Evolutionary conservation across 164 flowering plant species (phyloP), one percentile per base, ranked within the genome.

Genomic region (Annona cherimola): DNA sequence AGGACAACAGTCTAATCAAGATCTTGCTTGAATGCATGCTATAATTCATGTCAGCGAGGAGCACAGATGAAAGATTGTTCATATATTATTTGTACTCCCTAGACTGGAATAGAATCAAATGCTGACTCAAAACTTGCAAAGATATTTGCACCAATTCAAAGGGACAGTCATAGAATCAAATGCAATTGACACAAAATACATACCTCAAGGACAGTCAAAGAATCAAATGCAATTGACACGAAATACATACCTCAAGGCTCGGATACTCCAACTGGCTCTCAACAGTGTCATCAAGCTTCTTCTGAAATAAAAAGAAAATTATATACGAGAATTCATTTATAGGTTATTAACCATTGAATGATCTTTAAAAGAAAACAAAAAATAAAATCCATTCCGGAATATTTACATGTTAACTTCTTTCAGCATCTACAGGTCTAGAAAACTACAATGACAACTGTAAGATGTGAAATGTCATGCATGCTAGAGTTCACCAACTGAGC

Each of bases 211-310:
- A 50, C 14, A 55, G 50, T 9, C n/a, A 46, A 19, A 14, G 3
- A 18, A 26, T 72, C 4, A 55, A 67, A 75, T 46, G 62, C 66
- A 66, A 61, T 14, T 42, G 69, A 69, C n/a, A 19, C 42, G 41
- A 19, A 63, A 57, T 39, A 16, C 74, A 77, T 89, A 95, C 99
- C 99, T 90, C 94, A 82, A 87, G 86, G 82, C 93, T 88, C 66
- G 93, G 90, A 86, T 86, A 95, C 35, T 78, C 76, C 70, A 91
- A 75, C 57, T 77, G 78, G 82, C 88, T 79, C 60, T 91, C 96
- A 46, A 75, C 11, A 11, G 89, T 79, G 67, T 84, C 90, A 42
- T 90, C 94, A 61, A 43, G 75, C 67, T 83, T 88, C 86, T 88
- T 88, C 99, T 95, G 94, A 70, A 54, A 81, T 74, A 6, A 46